phyloP scores from a whole-genome alignment of 106 monocot species.

The Iris macrosiphon region DNA sequence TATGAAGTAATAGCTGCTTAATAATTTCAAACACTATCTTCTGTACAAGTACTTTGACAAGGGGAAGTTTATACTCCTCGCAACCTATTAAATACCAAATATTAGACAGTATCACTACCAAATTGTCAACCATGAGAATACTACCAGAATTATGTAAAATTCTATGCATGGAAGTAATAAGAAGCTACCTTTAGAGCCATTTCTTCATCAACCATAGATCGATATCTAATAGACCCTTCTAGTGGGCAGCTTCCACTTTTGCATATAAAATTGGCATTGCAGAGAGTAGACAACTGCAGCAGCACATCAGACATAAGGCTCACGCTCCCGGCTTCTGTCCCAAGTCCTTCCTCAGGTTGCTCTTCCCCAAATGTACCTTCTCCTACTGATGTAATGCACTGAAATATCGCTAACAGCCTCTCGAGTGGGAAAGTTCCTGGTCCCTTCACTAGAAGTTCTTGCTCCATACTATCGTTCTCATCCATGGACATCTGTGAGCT shows the following conservation, averaged over 20 bases:
- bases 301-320: conserved; percentile 78
- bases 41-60: conserved; percentile 78
- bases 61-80: conserved; percentile 83
- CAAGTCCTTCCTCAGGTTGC: conserved; percentile 11
- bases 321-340: conserved; percentile 14
- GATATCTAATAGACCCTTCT: conserved; percentile 81
- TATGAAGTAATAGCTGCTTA: not conserved
- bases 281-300: conserved; percentile 81
- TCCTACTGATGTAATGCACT: conserved; percentile 72
- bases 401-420: conserved; percentile 86
- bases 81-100: conserved; percentile 41
- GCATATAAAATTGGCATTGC: conserved; percentile 78
- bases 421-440: conserved; percentile 93
- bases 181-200: conserved; percentile 65
- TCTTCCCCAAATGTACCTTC: conserved; percentile 37
- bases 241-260: conserved; percentile 72
- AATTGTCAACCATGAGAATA: not conserved
- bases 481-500: conserved; percentile 53
- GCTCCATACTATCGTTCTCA: conserved; percentile 43
- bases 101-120: conserved; percentile 1
- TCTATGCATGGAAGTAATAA: not conserved
- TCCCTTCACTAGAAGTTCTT: conserved; percentile 79
- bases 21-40: conserved; percentile 25
- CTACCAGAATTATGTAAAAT: not conserved
- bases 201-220: conserved; percentile 72